These are phyloP conservation scores for Triticum monococcum DNA, from an alignment of 176 grass and related monocot genomes.

Conservation along the genomic window DNA sequence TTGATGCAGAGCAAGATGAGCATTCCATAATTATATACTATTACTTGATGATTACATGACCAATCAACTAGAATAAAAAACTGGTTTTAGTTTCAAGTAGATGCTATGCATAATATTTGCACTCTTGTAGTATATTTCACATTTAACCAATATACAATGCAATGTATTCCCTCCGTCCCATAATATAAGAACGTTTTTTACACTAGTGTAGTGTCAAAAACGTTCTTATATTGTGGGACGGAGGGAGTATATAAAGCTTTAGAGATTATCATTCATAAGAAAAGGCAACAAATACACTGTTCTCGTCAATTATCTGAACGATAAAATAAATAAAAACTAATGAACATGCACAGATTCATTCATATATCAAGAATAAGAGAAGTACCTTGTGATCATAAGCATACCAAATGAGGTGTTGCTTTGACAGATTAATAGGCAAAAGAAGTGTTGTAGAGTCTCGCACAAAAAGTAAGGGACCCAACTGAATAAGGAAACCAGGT, in stretches of 20 bases:
- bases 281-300: neutral
- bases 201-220: no score
- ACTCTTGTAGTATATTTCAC: no score
- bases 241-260: neutral
- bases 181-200: no score
- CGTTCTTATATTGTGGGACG: no score
- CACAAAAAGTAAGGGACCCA: conserved; percentile 87
- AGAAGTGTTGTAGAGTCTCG: conserved; percentile 89
- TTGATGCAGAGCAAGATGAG: no score
- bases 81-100: no score
- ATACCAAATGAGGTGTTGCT: conserved; percentile 98
- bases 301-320: neutral
- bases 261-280: neutral
- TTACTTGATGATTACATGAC: no score
- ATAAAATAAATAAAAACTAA: neutral
- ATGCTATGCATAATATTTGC: no score
- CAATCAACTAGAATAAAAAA: no score
- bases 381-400: conserved; percentile 93
- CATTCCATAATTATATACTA: neutral
- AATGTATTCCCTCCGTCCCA: no score
- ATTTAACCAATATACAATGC: no score
- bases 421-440: conserved; percentile 93
- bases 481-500: conserved; percentile 86
- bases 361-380: neutral
- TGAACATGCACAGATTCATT: neutral